Conservation (phyloP, 306 rosid genomes). For the Sphenostylis stenocarpa region DNA sequence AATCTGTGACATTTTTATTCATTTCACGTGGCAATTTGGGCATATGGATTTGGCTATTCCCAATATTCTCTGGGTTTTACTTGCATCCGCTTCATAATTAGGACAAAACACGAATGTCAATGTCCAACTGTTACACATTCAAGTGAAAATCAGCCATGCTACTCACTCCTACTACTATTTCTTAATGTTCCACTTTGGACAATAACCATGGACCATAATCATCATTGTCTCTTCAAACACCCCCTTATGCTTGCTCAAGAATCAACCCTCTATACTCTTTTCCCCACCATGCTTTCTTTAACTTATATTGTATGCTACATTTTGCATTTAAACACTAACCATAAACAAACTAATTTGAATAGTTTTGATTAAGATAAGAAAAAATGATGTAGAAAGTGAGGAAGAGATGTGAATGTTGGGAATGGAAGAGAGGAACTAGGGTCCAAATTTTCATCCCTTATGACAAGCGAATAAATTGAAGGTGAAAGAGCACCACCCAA, state of each 20-base stretch:
- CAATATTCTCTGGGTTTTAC: conserved; percentile 41
- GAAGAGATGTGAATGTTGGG: conserved; percentile 32
- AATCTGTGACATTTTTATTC: conserved; percentile 40
- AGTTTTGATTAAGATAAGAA: not conserved
- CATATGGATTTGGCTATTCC: conserved; percentile 30
- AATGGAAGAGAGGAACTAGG: conserved; percentile 29
- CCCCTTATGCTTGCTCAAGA: too few relatives aligned
- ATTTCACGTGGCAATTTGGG: conserved; percentile 43
- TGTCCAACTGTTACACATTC: conserved; percentile 9
- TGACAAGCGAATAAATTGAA: conserved; percentile 53
- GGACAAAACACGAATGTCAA: conserved; percentile 31
- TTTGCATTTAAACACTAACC: not conserved
- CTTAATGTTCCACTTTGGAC: conserved; percentile 13
- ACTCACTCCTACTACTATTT: not conserved
- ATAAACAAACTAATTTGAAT: not conserved
- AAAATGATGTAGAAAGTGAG: conserved; percentile 17
- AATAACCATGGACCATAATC: conserved; percentile 39
- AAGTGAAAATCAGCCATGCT: not conserved
- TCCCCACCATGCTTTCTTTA: too few relatives aligned
- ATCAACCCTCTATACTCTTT: too few relatives aligned
- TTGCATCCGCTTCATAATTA: conserved; percentile 10
- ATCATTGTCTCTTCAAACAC: conserved; percentile 28
- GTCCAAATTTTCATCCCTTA: conserved; percentile 43
- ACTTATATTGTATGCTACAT: too few relatives aligned
- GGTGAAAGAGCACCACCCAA: conserved; percentile 44